These are phyloP conservation scores for Peterozyma xylosa DNA, from an alignment of 805 yeast genomes.

Conservation along the genomic window DNA sequence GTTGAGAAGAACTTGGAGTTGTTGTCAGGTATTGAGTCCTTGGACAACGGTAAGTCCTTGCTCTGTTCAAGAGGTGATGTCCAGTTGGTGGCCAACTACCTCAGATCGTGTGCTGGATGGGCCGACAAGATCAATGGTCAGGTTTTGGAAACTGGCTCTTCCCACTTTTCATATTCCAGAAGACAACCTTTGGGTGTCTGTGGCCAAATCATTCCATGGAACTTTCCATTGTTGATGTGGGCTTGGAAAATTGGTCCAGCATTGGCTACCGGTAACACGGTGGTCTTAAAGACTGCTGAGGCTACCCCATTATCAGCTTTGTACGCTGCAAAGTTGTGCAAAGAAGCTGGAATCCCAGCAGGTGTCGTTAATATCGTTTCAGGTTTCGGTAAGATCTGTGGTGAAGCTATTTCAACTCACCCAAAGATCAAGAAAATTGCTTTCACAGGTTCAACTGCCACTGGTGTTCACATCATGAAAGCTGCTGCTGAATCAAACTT, in stretches of 20 bases:
- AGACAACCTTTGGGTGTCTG: constrained; percentile 65
- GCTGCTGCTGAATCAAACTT: constrained; percentile 73
- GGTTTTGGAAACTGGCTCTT: constrained; percentile 39
- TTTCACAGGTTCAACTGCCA: constrained; percentile 62
- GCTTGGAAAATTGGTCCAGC: constrained; percentile 68
- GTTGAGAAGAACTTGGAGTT: constrained; percentile 39
- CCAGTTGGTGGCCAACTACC: constrained; percentile 34
- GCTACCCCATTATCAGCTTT: constrained; percentile 62
- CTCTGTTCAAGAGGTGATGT: constrained; percentile 42
- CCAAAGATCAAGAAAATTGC: constrained; percentile 55
- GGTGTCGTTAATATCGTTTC: constrained; percentile 59
- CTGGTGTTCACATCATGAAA: constrained; percentile 76
- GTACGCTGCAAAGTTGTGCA: constrained; percentile 41
- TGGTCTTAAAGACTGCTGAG: constrained; percentile 58
- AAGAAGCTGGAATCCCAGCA: constrained; percentile 56
- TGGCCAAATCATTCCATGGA: constrained; percentile 70
- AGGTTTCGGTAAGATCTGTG: constrained; percentile 56
- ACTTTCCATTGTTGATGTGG: constrained; percentile 62
- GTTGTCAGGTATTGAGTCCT: constrained; percentile 41
- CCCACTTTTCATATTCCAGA: constrained; percentile 44
- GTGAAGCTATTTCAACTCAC: constrained; percentile 51
- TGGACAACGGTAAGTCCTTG: constrained; percentile 48
- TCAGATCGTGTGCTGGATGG: constrained; percentile 47
- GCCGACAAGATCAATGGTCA: constrained; percentile 44
- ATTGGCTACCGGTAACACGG: constrained; percentile 58